Evolutionary conservation across 2,329 filamentous ascomycete species (phyloP).

Genomic region (Epichloe coenophiala): DNA sequence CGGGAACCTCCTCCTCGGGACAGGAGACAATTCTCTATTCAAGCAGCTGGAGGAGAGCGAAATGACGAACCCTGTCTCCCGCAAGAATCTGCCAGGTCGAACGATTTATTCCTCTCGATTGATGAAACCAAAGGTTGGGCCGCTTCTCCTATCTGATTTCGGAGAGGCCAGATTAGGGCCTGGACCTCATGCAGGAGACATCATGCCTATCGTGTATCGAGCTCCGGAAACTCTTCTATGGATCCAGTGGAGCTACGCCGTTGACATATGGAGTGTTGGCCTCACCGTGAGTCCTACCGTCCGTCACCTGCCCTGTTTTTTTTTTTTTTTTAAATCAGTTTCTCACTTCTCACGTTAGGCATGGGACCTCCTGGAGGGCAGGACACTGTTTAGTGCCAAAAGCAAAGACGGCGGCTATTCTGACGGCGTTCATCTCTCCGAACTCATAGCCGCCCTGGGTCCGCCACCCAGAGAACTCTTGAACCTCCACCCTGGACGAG

Average conservation of each 20-base stretch:
- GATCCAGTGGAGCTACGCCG: neutral
- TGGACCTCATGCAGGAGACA: constrained; percentile 14
- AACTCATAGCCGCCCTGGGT: neutral
- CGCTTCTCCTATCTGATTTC: neutral
- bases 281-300: neutral
- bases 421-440: neutral
- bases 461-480: neutral
- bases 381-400: neutral
- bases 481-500: neutral
- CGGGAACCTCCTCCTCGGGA: neutral
- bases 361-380: neutral
- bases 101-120: neutral
- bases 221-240: neutral
- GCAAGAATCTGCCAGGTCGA: neutral
- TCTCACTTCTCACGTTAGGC: neutral
- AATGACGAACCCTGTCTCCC: neutral
- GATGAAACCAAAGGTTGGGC: constrained; percentile 2
- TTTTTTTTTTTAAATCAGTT: too few relatives aligned
- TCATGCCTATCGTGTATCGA: constrained; percentile 12
- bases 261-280: neutral
- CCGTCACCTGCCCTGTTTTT: neutral
- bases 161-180: neutral
- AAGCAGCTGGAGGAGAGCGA: neutral
- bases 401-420: neutral
- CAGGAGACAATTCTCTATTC: neutral